Base-by-base conservation (phyloP, 2,329 filamentous ascomycete genomes). In the Lecanosticta acicola region DNA sequence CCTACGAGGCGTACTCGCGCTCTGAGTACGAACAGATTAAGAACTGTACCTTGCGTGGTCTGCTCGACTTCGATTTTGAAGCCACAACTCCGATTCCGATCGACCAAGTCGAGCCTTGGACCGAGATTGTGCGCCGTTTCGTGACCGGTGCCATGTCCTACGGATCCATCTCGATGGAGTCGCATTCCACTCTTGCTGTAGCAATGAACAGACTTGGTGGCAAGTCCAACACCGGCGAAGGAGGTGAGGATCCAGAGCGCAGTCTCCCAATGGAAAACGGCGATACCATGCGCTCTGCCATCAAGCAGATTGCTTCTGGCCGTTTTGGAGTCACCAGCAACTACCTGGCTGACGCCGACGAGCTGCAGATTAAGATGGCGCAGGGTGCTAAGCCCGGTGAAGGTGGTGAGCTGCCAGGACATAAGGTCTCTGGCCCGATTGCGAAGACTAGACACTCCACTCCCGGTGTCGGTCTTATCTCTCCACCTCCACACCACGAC, bases 361-460 rank as follows among this genome's bases (percentile, higher is more conserved):
- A 97, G 71, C 76, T 97, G 37, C 91, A 97, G 69, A 97, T 97
- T 73, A 97, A 97, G 80, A 97, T 97, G 91, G 91, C 91, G 8
- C 91, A 97, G 71, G 91, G 91, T 66, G 91, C 91, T 53, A 97
- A 97, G 79, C 91, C 91, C 46, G 91, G 91, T 70, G 91, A 97
- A 70, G 91, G 91, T 74, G 91, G 91, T 78, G 91, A 97, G 70
- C 80, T 97, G 63, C 91, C 91, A 40, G 91, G 91, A 33, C 89
- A 96, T 77, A 97, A 97, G 73, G 91, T 97, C 20, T 93, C 90
- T 50, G 87, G 87, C 63, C 87, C 88, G 4, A 97, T 97, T 68
- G 91, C 88, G 47, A 85, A 87, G 60, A 97, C 91, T 46, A 85
- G 91, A 67, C 90, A 96, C 74, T 97, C 91, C 8, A 97, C 91